Conservation (phyloP, 2,329 filamentous ascomycete species). For the Hymenoscyphus infarciens region DNA sequence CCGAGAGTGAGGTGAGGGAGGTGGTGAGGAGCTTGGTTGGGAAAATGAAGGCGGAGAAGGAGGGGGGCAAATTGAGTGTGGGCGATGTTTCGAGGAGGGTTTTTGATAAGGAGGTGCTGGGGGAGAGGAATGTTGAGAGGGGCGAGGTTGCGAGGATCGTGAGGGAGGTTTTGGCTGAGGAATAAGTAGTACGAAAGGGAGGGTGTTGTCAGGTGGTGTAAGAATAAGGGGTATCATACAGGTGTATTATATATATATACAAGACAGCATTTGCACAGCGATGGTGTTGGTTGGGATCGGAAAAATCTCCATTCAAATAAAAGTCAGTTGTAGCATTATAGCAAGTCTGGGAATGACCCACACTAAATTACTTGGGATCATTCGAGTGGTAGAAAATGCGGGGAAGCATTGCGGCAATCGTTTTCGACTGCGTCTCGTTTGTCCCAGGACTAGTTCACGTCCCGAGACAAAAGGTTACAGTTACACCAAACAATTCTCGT, state of each 20-base stretch:
- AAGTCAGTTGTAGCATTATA: background rate
- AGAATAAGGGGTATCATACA: background rate
- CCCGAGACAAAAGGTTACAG: too few species aligned
- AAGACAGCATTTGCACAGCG: background rate
- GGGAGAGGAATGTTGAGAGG: conserved; percentile 63
- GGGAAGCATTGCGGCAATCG: too few species aligned
- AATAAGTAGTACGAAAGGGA: background rate
- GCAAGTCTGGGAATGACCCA: background rate
- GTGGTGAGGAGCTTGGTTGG: conserved; percentile 51
- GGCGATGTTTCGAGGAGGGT: conserved; percentile 63
- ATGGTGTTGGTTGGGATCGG: background rate
- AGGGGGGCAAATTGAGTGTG: conserved; percentile 46
- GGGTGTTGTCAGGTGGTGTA: background rate
- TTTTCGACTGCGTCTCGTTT: too few species aligned
- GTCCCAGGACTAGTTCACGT: too few species aligned
- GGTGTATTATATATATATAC: too few species aligned
- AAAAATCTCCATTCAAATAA: background rate
- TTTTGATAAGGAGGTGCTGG: conserved; percentile 49
- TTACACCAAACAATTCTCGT: too few species aligned
- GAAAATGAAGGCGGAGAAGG: conserved; percentile 37
- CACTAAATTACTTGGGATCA: too few species aligned
- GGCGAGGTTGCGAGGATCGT: conserved; percentile 58
- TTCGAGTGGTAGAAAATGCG: too few species aligned
- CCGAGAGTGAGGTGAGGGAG: conserved; percentile 54
- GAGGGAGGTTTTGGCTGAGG: conserved; percentile 44